phyloP scores from a whole-genome alignment of 805 yeast species.

The Brettanomyces bruxellensis region DNA sequence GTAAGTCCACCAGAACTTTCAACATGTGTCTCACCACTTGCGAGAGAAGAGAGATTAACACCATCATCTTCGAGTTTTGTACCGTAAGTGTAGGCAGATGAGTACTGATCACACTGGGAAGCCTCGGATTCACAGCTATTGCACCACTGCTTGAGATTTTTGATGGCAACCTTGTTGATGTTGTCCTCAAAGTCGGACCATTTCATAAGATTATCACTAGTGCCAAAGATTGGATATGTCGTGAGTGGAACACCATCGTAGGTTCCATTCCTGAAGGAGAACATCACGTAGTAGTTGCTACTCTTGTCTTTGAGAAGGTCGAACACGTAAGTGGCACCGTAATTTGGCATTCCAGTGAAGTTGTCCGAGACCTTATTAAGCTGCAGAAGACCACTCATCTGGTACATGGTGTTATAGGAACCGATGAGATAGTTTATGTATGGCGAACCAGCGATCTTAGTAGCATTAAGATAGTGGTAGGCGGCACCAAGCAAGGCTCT shows the following conservation, averaged over 20 bases:
- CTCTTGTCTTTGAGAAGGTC: constrained; percentile 27
- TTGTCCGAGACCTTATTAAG: constrained; percentile 25
- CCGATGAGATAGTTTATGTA: constrained; percentile 35
- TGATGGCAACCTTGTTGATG: constrained; percentile 21
- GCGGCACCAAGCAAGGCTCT: constrained; percentile 30
- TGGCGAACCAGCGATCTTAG: constrained; percentile 27
- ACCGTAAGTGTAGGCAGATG: constrained; percentile 25
- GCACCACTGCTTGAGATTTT: constrained; percentile 30
- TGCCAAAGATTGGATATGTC: constrained; percentile 31
- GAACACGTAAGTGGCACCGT: constrained; percentile 37
- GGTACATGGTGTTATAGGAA: constrained; percentile 36
- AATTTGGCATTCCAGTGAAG: constrained; percentile 39
- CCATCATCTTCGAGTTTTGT: constrained; percentile 21
- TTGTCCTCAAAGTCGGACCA: constrained; percentile 28
- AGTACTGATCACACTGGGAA: constrained; percentile 26
- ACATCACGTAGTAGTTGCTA: constrained; percentile 29
- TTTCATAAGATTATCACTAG: constrained; percentile 21
- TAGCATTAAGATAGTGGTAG: constrained; percentile 26
- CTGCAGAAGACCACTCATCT: constrained; percentile 27
- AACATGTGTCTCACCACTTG: constrained; percentile 15
- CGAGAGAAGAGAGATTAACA: constrained; percentile 20
- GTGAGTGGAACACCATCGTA: constrained; percentile 24
- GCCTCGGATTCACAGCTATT: constrained; percentile 25
- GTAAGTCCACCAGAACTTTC: constrained; percentile 14
- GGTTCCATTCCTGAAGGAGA: constrained; percentile 40